Evolutionary conservation across 169 alveolate species (phyloP), one percentile per base, ranked within the genome.

Genomic region (Eimeria zaria): DNA sequence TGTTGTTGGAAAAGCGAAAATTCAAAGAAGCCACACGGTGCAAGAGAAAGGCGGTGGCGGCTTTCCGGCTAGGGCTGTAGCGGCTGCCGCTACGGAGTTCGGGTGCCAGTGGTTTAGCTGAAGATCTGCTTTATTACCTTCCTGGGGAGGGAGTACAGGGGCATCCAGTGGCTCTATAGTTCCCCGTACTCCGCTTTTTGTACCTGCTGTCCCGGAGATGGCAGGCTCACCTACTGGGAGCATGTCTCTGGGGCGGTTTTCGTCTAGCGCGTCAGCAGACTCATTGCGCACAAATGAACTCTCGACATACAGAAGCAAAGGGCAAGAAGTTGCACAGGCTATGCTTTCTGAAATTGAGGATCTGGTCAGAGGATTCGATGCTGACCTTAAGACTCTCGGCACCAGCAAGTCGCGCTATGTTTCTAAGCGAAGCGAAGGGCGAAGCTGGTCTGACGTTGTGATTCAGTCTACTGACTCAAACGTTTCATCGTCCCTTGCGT

Each of bases 271-370:
- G 9, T 87, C 93, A n/a, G 81, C 51, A 18, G 81, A 87, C 44
- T 62, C 80, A 20, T 27, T 60, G 67, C 80, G 20, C 33, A 73
- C 58, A 20, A 60, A 30, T 62, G 93, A 60, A n/a, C 24, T 39
- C 67, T 53, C n/a, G 71, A 44, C 44, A 4, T 36, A 33, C 53
- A 58, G 64, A 83, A 87, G 81, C 62, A 87, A 60, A 60, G 83
- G 64, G 33, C 76, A 62, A 5, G 93, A 87, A 36, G 48, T 87
- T 30, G 93, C 93, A 14, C 93, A 87, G 48, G 83, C 81, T 18
- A 87, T 87, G 93, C 93, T 87, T 24, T 39, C 93, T 39, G 93
- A 87, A 64, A 33, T 87, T 18, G 93, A 58, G 14, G 93, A 87
- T 41, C n/a, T 60, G 44, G 64, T 87, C 33, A 60, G 60, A 30